Evolutionary conservation across 305 asterid species (phyloP).

Genomic region (Solanum aculeatissimum): DNA sequence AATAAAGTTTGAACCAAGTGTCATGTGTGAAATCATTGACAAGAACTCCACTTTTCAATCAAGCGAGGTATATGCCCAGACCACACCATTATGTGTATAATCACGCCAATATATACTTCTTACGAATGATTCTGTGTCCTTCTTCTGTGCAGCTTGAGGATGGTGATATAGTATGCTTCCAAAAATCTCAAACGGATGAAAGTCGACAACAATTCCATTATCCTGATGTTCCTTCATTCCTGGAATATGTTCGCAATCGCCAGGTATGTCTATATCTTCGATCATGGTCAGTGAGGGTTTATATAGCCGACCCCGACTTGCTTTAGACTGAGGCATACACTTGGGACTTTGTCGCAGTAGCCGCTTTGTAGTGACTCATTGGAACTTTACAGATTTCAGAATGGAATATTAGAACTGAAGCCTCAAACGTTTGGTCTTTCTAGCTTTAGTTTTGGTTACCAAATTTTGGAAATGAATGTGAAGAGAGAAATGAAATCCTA

Average conservation of each 20-base stretch:
- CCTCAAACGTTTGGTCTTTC: neutral
- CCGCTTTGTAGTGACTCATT: neutral
- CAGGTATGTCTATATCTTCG: neutral
- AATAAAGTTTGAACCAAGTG: conserved; percentile 26
- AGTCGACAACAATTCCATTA: neutral
- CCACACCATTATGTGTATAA: neutral
- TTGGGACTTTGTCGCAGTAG: neutral
- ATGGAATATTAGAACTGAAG: neutral
- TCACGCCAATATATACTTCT: neutral
- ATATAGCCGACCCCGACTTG: neutral
- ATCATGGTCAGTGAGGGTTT: neutral
- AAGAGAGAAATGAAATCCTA: neutral
- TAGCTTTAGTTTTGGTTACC: neutral
- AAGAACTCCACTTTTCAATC: conserved; percentile 11
- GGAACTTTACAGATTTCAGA: neutral
- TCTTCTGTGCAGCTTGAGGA: conserved; percentile 3
- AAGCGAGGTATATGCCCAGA: conserved; percentile 11
- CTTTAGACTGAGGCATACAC: neutral
- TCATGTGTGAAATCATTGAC: conserved; percentile 25
- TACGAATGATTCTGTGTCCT: neutral
- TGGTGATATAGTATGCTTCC: conserved; percentile 16
- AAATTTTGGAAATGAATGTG: neutral
- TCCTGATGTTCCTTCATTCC: conserved; percentile 9
- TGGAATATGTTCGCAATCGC: conserved; percentile 7
- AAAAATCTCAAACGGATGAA: neutral